Base-by-base conservation (phyloP, 2,329 filamentous ascomycete genomes). In the Dothidotthia symphoricarpi region DNA sequence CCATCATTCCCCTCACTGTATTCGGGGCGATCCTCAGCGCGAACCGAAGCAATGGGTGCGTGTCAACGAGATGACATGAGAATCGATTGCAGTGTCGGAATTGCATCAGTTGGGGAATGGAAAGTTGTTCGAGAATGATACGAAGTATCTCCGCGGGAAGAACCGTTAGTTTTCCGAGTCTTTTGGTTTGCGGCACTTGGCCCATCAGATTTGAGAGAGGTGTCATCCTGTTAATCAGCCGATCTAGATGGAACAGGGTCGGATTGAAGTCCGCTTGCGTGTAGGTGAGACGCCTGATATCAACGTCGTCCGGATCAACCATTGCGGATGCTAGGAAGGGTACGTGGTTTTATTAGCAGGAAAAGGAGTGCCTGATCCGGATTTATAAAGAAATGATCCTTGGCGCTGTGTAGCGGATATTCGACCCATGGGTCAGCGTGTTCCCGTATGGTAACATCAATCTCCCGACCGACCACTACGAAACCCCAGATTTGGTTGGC, bases 61-160 rank as follows among this genome's bases (percentile, higher is more conserved):
- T 28, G 28, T 36, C 25, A 14, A 40, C 36, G 32, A 44, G 36
- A 39, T 36, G 36, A 36, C 29, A 33, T 27, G 32, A 44, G 41
- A 28, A 39, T 29, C 36, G 36, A 36, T 36, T 44, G 19, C 41
- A 44, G 31, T 16, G 41, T 28, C 41, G 36, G 35, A 44, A 40
- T 33, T 28, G 36, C 36, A 40, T 40, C 12, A 43, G 32, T 26
- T 40, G 31, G 17, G 36, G 27, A 24, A 44, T 36, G 24, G 41
- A 36, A 39, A 44, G 31, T 32, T 34, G 16, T 39, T 40, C 19
- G 32, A 44, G 19, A 29, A 44, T 44, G 13, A 32, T 16, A 15
- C 36, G 32, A 28, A 44, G 31, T 16, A 44, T 16, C 30, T 44
- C 41, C 14, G 14, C 26, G 16, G 41, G 41, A 33, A 39, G 33